These are phyloP conservation scores for Cryptosporidium ubiquitum DNA, from an alignment of 169 alveolate species.

Conservation along the genomic window DNA sequence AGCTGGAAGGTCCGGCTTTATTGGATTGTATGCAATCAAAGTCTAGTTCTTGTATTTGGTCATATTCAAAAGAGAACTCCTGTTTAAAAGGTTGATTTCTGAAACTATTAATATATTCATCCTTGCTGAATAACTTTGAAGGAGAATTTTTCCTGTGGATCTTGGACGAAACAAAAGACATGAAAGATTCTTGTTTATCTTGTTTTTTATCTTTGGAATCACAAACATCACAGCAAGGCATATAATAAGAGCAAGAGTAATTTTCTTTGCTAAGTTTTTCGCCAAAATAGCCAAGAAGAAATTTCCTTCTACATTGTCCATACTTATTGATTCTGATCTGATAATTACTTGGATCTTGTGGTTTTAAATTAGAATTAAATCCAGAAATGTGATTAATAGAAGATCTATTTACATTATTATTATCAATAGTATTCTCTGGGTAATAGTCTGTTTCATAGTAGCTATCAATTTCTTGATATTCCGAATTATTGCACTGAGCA, in stretches of 20 bases:
- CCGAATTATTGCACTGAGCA: conserved; percentile 18
- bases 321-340: conserved; percentile 34
- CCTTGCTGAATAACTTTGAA: not conserved
- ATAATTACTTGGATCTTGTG: conserved; percentile 24
- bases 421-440: not conserved
- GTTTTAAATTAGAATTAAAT: not conserved
- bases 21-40: not conserved
- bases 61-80: not conserved
- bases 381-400: not conserved
- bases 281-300: conserved; percentile 80
- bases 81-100: not conserved
- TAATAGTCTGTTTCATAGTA: conserved; percentile 75
- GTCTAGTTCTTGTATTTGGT: not conserved
- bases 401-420: not conserved
- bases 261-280: conserved; percentile 77
- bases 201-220: conserved; percentile 16
- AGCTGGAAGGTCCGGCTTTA: not conserved
- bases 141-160: not conserved
- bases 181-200: not conserved
- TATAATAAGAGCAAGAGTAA: not conserved
- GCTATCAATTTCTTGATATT: conserved; percentile 54
- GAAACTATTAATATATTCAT: not conserved
- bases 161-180: conserved; percentile 11
- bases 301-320: conserved; percentile 78
- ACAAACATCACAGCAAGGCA: conserved; percentile 59